Evolutionary conservation across 257 asterid genomes (phyloP).

Genomic region (Fraxinus pennsylvanica): DNA sequence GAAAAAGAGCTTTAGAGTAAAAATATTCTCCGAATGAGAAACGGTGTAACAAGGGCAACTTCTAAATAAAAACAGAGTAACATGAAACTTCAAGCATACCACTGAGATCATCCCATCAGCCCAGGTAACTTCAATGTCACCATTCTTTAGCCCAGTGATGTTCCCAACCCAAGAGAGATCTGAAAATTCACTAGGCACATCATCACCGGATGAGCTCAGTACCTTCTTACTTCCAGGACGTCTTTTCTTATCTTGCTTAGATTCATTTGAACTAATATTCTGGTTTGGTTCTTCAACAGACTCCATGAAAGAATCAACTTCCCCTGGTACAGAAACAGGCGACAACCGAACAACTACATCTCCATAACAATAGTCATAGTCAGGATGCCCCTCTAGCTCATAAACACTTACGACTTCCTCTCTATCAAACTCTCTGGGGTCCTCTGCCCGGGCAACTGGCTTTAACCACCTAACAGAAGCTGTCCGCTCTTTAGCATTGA

Average conservation of each 20-base stretch:
- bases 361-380: conserved; percentile 95
- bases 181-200: conserved; percentile 49
- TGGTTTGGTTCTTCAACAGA: conserved; percentile 36
- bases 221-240: conserved; percentile 30
- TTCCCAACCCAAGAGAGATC: conserved; percentile 98
- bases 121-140: conserved; percentile 97
- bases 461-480: conserved; percentile 92
- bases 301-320: conserved; percentile 33
- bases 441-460: conserved; percentile 80
- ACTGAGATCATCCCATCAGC: conserved; percentile 96
- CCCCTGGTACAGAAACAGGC: conserved; percentile 58
- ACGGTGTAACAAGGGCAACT: neutral
- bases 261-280: conserved; percentile 38
- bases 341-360: conserved; percentile 93
- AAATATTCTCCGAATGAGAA: neutral
- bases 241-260: conserved; percentile 33
- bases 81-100: conserved; percentile 43
- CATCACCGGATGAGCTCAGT: conserved; percentile 42
- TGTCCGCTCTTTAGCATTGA: conserved; percentile 84
- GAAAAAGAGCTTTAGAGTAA: neutral
- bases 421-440: conserved; percentile 79
- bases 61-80: conserved; percentile 6
- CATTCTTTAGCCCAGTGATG: conserved; percentile 82
- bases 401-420: conserved; percentile 96
- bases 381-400: conserved; percentile 99